phyloP scores from a whole-genome alignment of 306 rosid species.

The Urtica urens region DNA sequence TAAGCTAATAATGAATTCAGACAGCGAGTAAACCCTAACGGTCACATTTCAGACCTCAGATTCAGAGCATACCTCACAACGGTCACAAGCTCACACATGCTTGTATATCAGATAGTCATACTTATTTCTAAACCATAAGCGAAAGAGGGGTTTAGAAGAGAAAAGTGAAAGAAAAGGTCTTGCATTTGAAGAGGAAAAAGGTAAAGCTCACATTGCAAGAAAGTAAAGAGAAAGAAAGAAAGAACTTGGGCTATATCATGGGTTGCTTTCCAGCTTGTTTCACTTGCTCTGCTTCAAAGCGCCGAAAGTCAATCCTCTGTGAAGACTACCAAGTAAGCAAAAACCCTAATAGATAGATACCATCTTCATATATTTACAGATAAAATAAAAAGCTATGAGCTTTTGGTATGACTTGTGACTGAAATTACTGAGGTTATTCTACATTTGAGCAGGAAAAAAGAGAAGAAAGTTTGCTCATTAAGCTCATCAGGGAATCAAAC shows the following conservation, averaged over 20 bases:
- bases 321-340: slow-evolving; percentile 15
- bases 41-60: slow-evolving; percentile 31
- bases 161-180: slow-evolving; percentile 1
- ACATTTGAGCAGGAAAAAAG: slow-evolving; percentile 13
- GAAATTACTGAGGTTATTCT: slow-evolving; percentile 20
- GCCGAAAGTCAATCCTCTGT: slow-evolving; percentile 13
- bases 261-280: slow-evolving; percentile 25
- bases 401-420: neutral
- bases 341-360: too few relatives aligned
- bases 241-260: slow-evolving; percentile 39
- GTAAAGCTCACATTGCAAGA: slow-evolving; percentile 7
- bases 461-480: slow-evolving; percentile 12
- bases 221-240: slow-evolving; percentile 6
- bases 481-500: slow-evolving; percentile 18
- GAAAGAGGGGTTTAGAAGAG: too few relatives aligned
- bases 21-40: slow-evolving; percentile 23
- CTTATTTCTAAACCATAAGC: neutral
- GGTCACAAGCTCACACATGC: too few relatives aligned
- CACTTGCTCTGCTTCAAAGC: slow-evolving; percentile 11
- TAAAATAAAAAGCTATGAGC: neutral
- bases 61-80: too few relatives aligned
- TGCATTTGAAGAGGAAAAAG: slow-evolving; percentile 15
- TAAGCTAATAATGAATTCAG: neutral
- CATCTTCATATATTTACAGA: too few relatives aligned
- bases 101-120: slow-evolving; percentile 18